A percentile compares a stretch with the other conserved stretches of the same genome.
These are phyloP conservation scores for Lonicera japonica DNA, from an alignment of 129 eudicot species.

Conservation along the genomic window DNA sequence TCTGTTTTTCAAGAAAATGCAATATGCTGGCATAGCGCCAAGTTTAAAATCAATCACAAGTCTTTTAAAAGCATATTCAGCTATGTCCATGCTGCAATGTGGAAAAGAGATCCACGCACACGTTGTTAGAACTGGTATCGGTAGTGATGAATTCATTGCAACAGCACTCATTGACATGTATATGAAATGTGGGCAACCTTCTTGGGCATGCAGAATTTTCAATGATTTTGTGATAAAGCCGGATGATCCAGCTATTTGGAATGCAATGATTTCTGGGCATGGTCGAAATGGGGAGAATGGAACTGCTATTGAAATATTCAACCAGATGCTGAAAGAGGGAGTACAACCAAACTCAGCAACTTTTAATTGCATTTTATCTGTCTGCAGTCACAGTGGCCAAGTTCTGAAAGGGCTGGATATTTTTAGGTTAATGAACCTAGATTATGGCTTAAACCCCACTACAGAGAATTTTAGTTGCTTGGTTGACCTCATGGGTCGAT, in stretches of 20 bases:
- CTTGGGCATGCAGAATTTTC: slow-evolving; percentile 38
- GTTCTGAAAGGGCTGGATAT: slow-evolving; percentile 51
- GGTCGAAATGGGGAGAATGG: slow-evolving; percentile 62
- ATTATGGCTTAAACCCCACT: slow-evolving; percentile 40
- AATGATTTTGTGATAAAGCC: slow-evolving; percentile 42
- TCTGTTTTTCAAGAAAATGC: slow-evolving; percentile 59
- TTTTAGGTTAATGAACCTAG: slow-evolving; percentile 45
- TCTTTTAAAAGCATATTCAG: slow-evolving; percentile 59
- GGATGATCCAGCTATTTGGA: slow-evolving; percentile 76
- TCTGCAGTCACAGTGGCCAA: slow-evolving; percentile 69
- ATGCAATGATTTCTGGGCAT: slow-evolving; percentile 87
- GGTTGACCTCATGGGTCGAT: slow-evolving; percentile 68
- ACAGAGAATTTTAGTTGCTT: slow-evolving; percentile 43
- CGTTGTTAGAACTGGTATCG: slow-evolving; percentile 30
- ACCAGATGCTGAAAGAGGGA: slow-evolving; percentile 45
- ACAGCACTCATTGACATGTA: slow-evolving; percentile 72
- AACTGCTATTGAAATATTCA: slow-evolving; percentile 55
- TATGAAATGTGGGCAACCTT: slow-evolving; percentile 71
- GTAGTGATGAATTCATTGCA: slow-evolving; percentile 48
- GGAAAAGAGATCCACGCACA: slow-evolving; percentile 76
- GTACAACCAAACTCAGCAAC: slow-evolving; percentile 63
- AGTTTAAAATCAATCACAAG: slow-evolving; percentile 52
- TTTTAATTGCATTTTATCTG: slow-evolving; percentile 49
- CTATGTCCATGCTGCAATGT: slow-evolving; percentile 14
- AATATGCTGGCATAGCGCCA: slow-evolving; percentile 28